Base-by-base conservation (phyloP, 2,329 filamentous ascomycete genomes). In the Elsinoe batatas region DNA sequence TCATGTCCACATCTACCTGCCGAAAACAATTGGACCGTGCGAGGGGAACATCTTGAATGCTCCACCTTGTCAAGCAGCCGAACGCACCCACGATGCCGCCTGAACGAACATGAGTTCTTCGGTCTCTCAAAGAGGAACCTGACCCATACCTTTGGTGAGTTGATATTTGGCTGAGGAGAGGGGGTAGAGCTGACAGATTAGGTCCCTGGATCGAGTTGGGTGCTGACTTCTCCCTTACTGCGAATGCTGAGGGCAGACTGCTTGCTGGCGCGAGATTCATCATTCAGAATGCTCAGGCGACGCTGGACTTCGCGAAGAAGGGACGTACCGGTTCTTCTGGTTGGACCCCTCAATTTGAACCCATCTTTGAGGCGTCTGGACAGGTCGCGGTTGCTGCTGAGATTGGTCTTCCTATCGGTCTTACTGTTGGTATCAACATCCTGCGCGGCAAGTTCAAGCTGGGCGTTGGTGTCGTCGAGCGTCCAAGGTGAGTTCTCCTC, bases 311-410 rank as follows among this genome's bases (percentile, higher is more conserved):
- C n/a, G 38, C 22, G 10, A 22, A 44, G 6, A 42, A 30, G 15
- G 38, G 26, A 13, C 36, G 38, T 15, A 22, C 55, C n/a, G 18
- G 13, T 15, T 53, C 55, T 13, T 32, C 15, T 30, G 55, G 55
- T 7, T 57, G 44, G 46, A 57, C 46, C 7, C 47, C 55, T 22
- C 12, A 43, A 8, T 57, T 57, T 15, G 32, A 18, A n/a, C 55
- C 55, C 17, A 53, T 53, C 35, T 53, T 57, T 18, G 20, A 57
- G 22, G 55, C 55, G 6, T 44, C 38, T 17, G 55, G 55, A 7
- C 15, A 57, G 32, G 13, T 57, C 13, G 47, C n/a, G 7, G 22
- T 53, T 20, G 33, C 43, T 32, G 55, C 55, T 10, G 47, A 57
- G 30, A 32, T 57, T 30, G 55, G 55, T 26, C 47, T 57, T 2